phyloP scores from a whole-genome alignment of 2,329 filamentous ascomycete genomes.

The Biscogniauxia mediterranea region DNA sequence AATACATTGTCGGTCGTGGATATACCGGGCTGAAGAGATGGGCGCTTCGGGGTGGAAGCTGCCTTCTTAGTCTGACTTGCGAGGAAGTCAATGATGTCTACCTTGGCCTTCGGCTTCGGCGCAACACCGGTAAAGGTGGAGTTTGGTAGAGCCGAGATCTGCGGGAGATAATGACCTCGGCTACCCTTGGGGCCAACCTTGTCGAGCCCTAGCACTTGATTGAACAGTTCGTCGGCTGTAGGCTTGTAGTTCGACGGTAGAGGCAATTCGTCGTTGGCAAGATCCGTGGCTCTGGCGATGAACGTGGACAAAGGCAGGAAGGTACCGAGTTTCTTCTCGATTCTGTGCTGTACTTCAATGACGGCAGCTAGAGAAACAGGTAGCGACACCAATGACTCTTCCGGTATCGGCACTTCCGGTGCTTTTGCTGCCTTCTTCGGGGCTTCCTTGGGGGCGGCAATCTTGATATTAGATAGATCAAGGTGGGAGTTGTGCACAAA shows the following conservation, averaged over 20 bases:
- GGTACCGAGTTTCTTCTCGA: conserved; percentile 74
- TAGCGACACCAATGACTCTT: conserved; percentile 62
- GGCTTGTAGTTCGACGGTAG: conserved; percentile 61
- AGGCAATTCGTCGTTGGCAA: conserved; percentile 87
- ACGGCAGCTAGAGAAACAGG: conserved; percentile 78
- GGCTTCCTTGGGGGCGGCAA: conserved; percentile 55
- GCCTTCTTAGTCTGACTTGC: conserved; percentile 40
- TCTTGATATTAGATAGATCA: conserved; percentile 93
- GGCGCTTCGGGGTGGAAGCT: conserved; percentile 30
- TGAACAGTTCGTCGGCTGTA: conserved; percentile 80
- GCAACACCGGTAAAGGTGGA: conserved; percentile 36
- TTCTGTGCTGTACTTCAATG: conserved; percentile 74
- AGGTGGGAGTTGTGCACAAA: conserved; percentile 78
- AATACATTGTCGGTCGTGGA: conserved; percentile 71
- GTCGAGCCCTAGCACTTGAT: conserved; percentile 76
- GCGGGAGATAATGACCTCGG: conserved; percentile 67
- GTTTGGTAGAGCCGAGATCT: conserved; percentile 61
- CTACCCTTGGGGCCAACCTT: conserved; percentile 49
- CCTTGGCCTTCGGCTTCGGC: conserved; percentile 45
- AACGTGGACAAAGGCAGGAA: conserved; percentile 84
- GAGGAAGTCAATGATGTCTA: conserved; percentile 83
- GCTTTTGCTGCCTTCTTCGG: conserved; percentile 35
- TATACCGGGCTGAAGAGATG: conserved; percentile 43
- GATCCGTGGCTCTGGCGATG: conserved; percentile 76
- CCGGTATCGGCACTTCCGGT: conserved; percentile 40